phyloP scores from a whole-genome alignment of 768 basidiomycete genomes.

The Cystobasidium onofrii region DNA sequence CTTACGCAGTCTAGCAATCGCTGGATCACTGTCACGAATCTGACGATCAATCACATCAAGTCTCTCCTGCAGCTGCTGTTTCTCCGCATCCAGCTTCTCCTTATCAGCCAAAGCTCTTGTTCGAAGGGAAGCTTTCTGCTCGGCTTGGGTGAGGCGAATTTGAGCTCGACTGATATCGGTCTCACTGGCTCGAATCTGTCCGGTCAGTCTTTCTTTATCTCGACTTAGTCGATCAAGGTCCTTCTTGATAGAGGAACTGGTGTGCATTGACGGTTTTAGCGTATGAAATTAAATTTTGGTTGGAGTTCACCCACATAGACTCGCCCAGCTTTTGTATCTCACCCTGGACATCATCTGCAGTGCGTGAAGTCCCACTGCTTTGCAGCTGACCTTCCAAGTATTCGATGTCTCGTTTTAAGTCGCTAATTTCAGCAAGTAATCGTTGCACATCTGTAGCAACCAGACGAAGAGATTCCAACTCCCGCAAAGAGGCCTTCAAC shows the following conservation, averaged over 20 bases:
- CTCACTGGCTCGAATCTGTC: slow-evolving; percentile 50
- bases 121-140: slow-evolving; percentile 48
- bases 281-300: too few species aligned
- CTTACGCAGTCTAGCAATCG: slow-evolving; percentile 41
- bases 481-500: slow-evolving; percentile 41
- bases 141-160: slow-evolving; percentile 54
- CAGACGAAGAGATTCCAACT: slow-evolving; percentile 57
- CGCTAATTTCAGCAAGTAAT: slow-evolving; percentile 49
- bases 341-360: slow-evolving; percentile 72
- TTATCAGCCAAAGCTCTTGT: slow-evolving; percentile 25
- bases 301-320: slow-evolving; percentile 59
- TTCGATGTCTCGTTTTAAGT: slow-evolving; percentile 56
- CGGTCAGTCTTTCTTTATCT: slow-evolving; percentile 46
- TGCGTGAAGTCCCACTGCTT: slow-evolving; percentile 66
- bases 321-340: slow-evolving; percentile 60
- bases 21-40: slow-evolving; percentile 16
- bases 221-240: slow-evolving; percentile 58
- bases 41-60: slow-evolving; percentile 46
- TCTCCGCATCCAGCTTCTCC: slow-evolving; percentile 51
- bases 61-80: slow-evolving; percentile 42
- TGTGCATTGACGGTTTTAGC: too few species aligned
- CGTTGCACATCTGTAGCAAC: slow-evolving; percentile 57
- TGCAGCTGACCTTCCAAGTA: slow-evolving; percentile 63
- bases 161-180: slow-evolving; percentile 54
- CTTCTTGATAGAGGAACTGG: slow-evolving; percentile 50